Conservation (phyloP, 371 early-diverging fungal species). For the Mucor sp. region DNA sequence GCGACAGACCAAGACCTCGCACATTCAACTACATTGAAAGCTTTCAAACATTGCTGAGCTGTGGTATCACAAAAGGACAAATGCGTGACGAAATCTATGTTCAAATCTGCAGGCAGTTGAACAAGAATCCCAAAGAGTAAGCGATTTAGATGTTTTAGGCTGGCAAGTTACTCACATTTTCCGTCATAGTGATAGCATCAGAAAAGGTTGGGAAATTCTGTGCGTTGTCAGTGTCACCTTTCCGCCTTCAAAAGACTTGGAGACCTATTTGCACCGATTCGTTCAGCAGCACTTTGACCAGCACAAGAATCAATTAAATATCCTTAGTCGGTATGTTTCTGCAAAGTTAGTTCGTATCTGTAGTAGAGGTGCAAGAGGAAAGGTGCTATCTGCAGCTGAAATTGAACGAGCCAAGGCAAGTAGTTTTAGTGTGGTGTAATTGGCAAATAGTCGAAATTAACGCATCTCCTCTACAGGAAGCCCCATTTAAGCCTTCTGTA, state of each 20-base stretch:
- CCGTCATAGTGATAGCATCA: slow-evolving; percentile 58
- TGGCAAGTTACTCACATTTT: neutral
- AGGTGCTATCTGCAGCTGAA: slow-evolving; percentile 75
- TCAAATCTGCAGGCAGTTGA: slow-evolving; percentile 90
- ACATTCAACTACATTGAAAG: slow-evolving; percentile 50
- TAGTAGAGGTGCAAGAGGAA: slow-evolving; percentile 82
- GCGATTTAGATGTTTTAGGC: neutral
- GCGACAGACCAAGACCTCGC: slow-evolving; percentile 57
- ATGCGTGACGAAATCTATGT: slow-evolving; percentile 95
- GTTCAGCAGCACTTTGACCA: slow-evolving; percentile 64
- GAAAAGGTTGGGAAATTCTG: slow-evolving; percentile 88
- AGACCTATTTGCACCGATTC: slow-evolving; percentile 81
- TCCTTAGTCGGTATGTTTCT: slow-evolving; percentile 63
- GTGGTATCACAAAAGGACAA: slow-evolving; percentile 73
- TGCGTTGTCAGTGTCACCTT: slow-evolving; percentile 81
- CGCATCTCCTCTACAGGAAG: slow-evolving; percentile 45
- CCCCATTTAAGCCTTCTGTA: slow-evolving; percentile 86
- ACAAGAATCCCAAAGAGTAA: slow-evolving; percentile 78
- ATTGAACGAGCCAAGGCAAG: slow-evolving; percentile 77
- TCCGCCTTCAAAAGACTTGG: slow-evolving; percentile 90
- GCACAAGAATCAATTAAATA: slow-evolving; percentile 49
- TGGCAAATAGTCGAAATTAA: neutral
- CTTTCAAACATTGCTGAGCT: slow-evolving; percentile 74
- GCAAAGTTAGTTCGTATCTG: slow-evolving; percentile 71
- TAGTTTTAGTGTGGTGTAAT: neutral